phyloP scores from a whole-genome alignment of 805 yeast genomes.

The Priceomyces melissophilus region DNA sequence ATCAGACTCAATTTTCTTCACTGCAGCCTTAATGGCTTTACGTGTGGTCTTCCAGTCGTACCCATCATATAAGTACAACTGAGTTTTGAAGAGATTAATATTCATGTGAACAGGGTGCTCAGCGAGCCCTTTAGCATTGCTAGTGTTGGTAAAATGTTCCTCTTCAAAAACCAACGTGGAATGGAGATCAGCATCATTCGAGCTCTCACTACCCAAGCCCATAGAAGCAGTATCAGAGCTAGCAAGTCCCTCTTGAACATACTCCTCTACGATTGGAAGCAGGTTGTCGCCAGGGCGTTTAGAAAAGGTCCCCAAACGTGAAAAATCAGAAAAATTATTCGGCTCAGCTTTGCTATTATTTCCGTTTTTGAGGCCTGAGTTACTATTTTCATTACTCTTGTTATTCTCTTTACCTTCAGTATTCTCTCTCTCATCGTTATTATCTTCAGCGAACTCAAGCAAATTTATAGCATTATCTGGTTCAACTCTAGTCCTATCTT shows the following conservation, averaged over 20 bases:
- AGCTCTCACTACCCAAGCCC: constrained; percentile 1
- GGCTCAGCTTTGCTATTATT: constrained; percentile 8
- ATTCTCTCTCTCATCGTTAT: constrained; percentile 33
- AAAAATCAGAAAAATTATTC: neutral
- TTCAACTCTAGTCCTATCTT: constrained; percentile 51
- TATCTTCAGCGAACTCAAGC: constrained; percentile 38
- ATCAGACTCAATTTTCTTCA: constrained; percentile 55
- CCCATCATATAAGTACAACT: constrained; percentile 72
- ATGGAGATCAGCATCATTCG: constrained; percentile 1
- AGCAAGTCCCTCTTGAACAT: constrained; percentile 9
- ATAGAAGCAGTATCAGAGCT: neutral
- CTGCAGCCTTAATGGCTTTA: constrained; percentile 58
- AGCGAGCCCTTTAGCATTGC: neutral
- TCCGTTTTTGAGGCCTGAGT: constrained; percentile 5
- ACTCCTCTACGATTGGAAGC: constrained; percentile 18
- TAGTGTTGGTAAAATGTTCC: constrained; percentile 18
- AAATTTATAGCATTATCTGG: constrained; percentile 34
- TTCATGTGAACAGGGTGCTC: constrained; percentile 25
- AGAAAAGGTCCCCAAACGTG: too few species aligned
- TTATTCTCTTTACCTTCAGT: neutral
- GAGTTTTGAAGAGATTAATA: constrained; percentile 35
- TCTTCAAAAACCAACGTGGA: constrained; percentile 19
- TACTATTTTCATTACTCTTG: too few species aligned
- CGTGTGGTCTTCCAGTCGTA: constrained; percentile 88
- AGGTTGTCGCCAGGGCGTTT: too few species aligned